Base-by-base conservation (phyloP, 2,329 filamentous ascomycete genomes). In the Gnomoniopsis smithogilvyi region DNA sequence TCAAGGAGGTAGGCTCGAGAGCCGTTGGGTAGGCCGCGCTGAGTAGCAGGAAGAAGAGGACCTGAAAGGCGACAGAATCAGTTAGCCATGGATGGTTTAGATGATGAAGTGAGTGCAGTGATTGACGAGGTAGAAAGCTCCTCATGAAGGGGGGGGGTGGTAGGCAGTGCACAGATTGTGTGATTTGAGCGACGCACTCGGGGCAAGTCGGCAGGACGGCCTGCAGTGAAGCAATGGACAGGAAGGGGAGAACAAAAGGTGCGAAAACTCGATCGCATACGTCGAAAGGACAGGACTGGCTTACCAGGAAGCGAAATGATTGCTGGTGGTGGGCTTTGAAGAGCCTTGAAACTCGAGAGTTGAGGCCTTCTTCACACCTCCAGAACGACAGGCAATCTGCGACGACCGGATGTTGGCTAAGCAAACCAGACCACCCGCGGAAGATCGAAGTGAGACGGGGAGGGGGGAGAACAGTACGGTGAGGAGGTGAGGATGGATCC, bases 221-320 rank as follows among this genome's bases (percentile, higher is more conserved):
- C 59, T 38, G 56, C 61, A 54, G 54, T 59, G 38, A 58, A 45
- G 51, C 56, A 59, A 56, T 61, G 60, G 54, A 63, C 62, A 63
- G 61, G 64, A 45, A 54, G 43, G 53, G 26, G 24, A 54, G 11
- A 38, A 51, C 45, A 33, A 26, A 53, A 45, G 38, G 34, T 54
- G 53, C 30, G 15, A 21, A 66, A 43, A 46, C 59, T 66, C 65
- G 73, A 75, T 78, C 75, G 74, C 75, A 69, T 71, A 63, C 56
- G 64, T 61, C 60, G 60, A 60, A 51, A 64, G 68, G 64, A 61
- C 64, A 64, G 64, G 59, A 64, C 65, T 62, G 63, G 74, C 76
- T 74, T 70, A 78, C 76, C 65, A 67, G 63, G 67, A 65, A 62
- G 65, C 61, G 64, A 60, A 63, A 65, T 61, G 58, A 69, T 70